A percentile compares a stretch with the other conserved stretches of the same genome.
Evolutionary conservation across 805 yeast genomes (phyloP).

Genomic region (Candida jianshihensis): DNA sequence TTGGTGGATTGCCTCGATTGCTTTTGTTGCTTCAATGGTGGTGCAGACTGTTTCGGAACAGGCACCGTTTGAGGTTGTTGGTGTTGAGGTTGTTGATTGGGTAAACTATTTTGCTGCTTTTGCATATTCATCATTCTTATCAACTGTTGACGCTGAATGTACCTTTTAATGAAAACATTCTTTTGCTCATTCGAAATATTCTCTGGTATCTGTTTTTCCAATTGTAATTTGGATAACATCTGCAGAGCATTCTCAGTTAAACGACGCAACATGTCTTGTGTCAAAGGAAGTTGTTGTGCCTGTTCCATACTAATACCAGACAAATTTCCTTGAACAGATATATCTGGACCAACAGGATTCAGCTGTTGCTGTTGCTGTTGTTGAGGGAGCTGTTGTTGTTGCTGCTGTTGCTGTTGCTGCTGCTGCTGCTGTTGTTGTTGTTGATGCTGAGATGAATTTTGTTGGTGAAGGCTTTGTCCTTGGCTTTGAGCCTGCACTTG

Average conservation of each 20-base stretch:
- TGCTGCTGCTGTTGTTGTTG: slow-evolving; percentile 27
- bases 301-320: no score
- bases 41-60: no score
- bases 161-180: slow-evolving; percentile 17
- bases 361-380: slow-evolving; percentile 11
- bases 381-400: slow-evolving; percentile 14
- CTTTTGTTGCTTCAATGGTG: no score
- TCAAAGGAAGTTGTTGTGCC: slow-evolving; percentile 4
- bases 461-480: slow-evolving; percentile 15
- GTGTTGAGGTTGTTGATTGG: slow-evolving; percentile 4
- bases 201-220: slow-evolving; percentile 18
- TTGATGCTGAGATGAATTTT: slow-evolving; percentile 10
- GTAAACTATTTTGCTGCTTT: background rate
- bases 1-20: background rate
- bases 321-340: no score
- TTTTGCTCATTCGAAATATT: slow-evolving; percentile 19
- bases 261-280: slow-evolving; percentile 14
- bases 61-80: no score
- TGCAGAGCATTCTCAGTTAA: slow-evolving; percentile 20
- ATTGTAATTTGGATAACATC: slow-evolving; percentile 18
- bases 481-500: slow-evolving; percentile 21
- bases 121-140: slow-evolving; percentile 8
- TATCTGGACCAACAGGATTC: background rate
- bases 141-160: slow-evolving; percentile 21
- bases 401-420: slow-evolving; percentile 9